phyloP scores from a whole-genome alignment of 2,329 filamentous ascomycete genomes.

The Alternaria brassicae region DNA sequence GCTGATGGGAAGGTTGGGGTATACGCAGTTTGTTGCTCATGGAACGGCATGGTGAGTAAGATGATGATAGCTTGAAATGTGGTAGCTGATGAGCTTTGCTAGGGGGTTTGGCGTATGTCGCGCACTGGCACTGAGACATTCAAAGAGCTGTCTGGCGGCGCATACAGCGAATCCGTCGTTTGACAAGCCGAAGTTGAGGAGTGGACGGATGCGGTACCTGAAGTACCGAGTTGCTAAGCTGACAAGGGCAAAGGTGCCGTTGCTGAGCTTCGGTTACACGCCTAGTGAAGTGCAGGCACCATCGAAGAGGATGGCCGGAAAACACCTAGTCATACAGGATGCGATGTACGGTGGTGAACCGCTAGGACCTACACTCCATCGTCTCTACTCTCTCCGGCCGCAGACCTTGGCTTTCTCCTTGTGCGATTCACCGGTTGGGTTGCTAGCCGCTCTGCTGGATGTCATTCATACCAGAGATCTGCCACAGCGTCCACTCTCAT shows the following conservation, averaged over 20 bases:
- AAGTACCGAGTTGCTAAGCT: conserved; percentile 63
- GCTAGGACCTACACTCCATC: conserved; percentile 29
- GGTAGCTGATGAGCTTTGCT: not conserved
- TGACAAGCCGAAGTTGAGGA: conserved; percentile 55
- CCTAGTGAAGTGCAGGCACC: conserved; percentile 56
- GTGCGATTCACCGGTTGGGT: conserved; percentile 49
- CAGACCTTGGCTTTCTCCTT: conserved; percentile 49
- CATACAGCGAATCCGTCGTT: conserved; percentile 68
- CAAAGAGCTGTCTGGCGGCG: conserved; percentile 63
- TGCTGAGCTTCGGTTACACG: conserved; percentile 64
- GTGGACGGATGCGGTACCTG: conserved; percentile 58
- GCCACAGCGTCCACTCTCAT: conserved; percentile 19
- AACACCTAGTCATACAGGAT: not conserved
- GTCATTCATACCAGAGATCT: conserved; percentile 35
- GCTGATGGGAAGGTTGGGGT: conserved; percentile 68
- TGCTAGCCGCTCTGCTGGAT: conserved; percentile 46
- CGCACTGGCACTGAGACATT: conserved; percentile 57
- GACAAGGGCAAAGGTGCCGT: conserved; percentile 50
- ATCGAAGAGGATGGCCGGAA: not conserved
- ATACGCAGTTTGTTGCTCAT: conserved; percentile 64
- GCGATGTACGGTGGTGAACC: conserved; percentile 4
- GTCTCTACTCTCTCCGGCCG: conserved; percentile 41
- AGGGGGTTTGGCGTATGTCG: conserved; percentile 55
- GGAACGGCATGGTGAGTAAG: conserved; percentile 58
- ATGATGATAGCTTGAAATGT: not conserved